Evolutionary conservation across 2,329 filamentous ascomycete species (phyloP).

Genomic region (Aotearoamyces nothofagi): DNA sequence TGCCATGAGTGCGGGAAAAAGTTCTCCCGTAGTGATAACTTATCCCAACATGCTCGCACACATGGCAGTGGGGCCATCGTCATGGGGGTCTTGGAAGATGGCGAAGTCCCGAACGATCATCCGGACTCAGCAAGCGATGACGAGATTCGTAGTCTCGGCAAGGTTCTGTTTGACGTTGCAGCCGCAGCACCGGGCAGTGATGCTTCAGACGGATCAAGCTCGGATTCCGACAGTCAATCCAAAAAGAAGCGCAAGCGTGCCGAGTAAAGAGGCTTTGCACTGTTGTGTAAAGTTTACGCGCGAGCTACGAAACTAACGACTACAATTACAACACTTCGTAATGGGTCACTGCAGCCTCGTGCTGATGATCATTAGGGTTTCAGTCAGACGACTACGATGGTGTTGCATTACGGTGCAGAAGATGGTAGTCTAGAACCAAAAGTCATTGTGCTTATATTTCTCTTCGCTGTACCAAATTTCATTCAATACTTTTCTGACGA

Average conservation of each 20-base stretch:
- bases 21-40: slow-evolving; percentile 95
- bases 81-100: slow-evolving; percentile 72
- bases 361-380: slow-evolving; percentile 14
- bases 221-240: slow-evolving; percentile 27
- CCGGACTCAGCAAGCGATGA: slow-evolving; percentile 25
- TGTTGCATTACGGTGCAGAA: slow-evolving; percentile 16
- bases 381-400: slow-evolving; percentile 13
- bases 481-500: slow-evolving; percentile 10
- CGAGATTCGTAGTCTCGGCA: slow-evolving; percentile 52
- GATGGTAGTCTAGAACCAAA: slow-evolving; percentile 12
- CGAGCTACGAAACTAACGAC: slow-evolving; percentile 13
- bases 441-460: slow-evolving; percentile 16
- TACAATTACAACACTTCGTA: slow-evolving; percentile 13
- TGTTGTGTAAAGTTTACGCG: slow-evolving; percentile 4
- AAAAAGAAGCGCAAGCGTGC: slow-evolving; percentile 72
- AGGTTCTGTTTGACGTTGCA: slow-evolving; percentile 69
- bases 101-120: slow-evolving; percentile 35
- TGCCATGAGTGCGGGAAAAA: slow-evolving; percentile 98
- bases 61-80: slow-evolving; percentile 82
- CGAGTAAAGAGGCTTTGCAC: slow-evolving; percentile 24
- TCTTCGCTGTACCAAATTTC: slow-evolving; percentile 19
- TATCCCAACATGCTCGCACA: slow-evolving; percentile 88
- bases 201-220: slow-evolving; percentile 35
- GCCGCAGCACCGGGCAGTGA: slow-evolving; percentile 55
- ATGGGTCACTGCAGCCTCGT: slow-evolving; percentile 11